Evolutionary conservation across 2,329 filamentous ascomycete species (phyloP).

Genomic region (Cercospora zeina): DNA sequence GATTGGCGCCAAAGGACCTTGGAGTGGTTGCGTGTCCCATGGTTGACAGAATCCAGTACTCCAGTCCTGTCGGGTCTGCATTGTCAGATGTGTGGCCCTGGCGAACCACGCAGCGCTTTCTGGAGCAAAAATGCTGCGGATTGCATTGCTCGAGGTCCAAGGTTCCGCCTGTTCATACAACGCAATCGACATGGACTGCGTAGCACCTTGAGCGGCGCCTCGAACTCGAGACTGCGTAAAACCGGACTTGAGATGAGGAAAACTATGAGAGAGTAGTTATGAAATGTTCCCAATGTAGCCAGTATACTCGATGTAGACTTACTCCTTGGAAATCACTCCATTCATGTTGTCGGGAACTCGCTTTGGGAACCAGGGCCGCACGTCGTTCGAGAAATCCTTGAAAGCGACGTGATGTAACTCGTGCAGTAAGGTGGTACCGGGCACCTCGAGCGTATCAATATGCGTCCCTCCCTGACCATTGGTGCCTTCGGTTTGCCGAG

Average conservation of each 20-base stretch:
- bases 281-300: background rate
- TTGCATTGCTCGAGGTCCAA: background rate
- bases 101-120: constrained; percentile 4
- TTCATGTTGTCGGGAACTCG: background rate
- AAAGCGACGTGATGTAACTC: background rate
- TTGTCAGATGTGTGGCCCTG: background rate
- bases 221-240: background rate
- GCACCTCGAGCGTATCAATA: background rate
- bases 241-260: background rate
- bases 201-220: background rate
- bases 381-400: background rate
- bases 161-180: background rate
- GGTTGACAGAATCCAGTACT: background rate
- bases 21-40: background rate
- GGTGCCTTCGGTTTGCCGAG: background rate
- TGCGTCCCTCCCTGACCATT: background rate
- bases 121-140: background rate
- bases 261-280: background rate
- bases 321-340: background rate
- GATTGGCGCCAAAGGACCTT: background rate
- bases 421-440: background rate
- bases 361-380: background rate
- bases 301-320: background rate
- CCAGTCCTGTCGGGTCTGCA: background rate
- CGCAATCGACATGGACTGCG: background rate